phyloP scores from a whole-genome alignment of 371 early-diverging fungal genomes.

The Mucor sp. region DNA sequence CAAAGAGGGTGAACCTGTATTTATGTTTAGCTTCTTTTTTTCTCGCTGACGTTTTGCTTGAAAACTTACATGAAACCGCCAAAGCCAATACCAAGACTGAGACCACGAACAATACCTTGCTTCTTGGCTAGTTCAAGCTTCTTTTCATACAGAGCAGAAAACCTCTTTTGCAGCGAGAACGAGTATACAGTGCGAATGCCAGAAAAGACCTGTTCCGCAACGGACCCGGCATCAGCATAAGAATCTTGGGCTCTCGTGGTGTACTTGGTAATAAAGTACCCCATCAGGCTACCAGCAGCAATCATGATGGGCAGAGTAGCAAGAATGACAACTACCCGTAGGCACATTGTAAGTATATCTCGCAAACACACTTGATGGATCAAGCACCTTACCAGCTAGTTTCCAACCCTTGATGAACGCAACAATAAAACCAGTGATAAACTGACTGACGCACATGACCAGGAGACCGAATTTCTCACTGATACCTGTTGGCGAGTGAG shows the following conservation, averaged over 20 bases:
- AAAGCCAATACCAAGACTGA: constrained; percentile 56
- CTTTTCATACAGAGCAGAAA: constrained; percentile 60
- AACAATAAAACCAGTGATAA: constrained; percentile 85
- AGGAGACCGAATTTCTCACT: constrained; percentile 83
- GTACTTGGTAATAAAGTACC: constrained; percentile 63
- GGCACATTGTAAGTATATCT: neutral
- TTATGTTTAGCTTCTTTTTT: neutral
- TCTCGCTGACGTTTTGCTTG: neutral
- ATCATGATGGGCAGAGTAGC: constrained; percentile 69
- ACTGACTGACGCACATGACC: constrained; percentile 69
- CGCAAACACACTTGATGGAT: neutral
- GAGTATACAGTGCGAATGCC: constrained; percentile 88
- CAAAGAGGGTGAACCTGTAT: constrained; percentile 66
- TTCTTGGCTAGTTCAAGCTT: constrained; percentile 57
- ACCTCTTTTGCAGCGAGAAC: constrained; percentile 80
- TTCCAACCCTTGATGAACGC: constrained; percentile 89
- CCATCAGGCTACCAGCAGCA: constrained; percentile 64
- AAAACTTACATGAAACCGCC: constrained; percentile 26
- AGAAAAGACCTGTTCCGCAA: constrained; percentile 72
- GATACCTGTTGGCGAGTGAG: constrained; percentile 30
- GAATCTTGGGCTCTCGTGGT: constrained; percentile 38
- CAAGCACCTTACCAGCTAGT: constrained; percentile 46
- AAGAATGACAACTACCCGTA: constrained; percentile 59
- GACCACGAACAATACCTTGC: constrained; percentile 57
- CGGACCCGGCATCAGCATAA: constrained; percentile 51